Evolutionary conservation across 352 stramenopile genomes (phyloP).

Genomic region (Pythium sukuiense): DNA sequence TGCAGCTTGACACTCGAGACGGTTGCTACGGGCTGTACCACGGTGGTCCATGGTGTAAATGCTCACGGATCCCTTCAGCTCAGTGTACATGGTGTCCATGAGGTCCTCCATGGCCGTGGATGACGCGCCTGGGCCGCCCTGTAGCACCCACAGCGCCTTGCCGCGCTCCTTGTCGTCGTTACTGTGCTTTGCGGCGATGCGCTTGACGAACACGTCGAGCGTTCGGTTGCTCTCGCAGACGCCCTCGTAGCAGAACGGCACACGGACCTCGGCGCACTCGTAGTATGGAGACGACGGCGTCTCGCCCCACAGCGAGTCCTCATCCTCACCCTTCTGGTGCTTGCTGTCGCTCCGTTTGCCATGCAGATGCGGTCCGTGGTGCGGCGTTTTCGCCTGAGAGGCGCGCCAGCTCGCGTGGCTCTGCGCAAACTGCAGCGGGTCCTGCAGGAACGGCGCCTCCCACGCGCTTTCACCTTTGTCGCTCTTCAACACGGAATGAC

Average conservation of each 20-base stretch:
- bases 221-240: constrained; percentile 58
- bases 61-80: constrained; percentile 36
- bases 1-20: constrained; percentile 42
- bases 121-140: constrained; percentile 40
- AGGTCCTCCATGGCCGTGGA: constrained; percentile 34
- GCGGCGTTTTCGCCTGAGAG: background rate
- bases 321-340: background rate
- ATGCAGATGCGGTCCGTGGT: background rate
- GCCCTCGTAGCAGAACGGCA: constrained; percentile 71
- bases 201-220: constrained; percentile 50
- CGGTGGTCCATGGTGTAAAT: constrained; percentile 68
- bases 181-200: constrained; percentile 11
- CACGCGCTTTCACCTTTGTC: constrained; percentile 51
- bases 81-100: constrained; percentile 40
- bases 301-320: background rate
- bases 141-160: constrained; percentile 46
- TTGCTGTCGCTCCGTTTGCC: background rate
- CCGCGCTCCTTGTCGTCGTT: background rate
- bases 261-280: constrained; percentile 64
- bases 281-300: constrained; percentile 19
- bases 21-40: constrained; percentile 43
- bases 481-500: constrained; percentile 20
- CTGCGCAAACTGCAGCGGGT: constrained; percentile 14
- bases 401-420: constrained; percentile 18
- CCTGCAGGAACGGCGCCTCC: constrained; percentile 22